Evolutionary conservation across 352 stramenopile species (phyloP), one percentile per base, ranked within the genome.

Genomic region (Elongisporangium anandrum): DNA sequence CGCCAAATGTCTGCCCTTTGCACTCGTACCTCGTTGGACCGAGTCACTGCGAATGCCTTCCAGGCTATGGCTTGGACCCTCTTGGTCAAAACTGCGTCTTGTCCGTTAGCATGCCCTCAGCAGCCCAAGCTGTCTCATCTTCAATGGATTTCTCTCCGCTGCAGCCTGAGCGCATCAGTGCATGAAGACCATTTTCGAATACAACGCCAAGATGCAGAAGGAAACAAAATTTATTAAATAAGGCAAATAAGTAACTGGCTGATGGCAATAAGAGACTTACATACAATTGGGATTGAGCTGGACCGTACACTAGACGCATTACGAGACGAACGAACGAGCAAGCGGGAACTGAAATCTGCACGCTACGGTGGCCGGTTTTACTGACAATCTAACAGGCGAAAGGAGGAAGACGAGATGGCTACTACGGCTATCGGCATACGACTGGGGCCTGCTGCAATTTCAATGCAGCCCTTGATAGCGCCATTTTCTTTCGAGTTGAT

Each of bases 31-130:
- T 64, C 9, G 63, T 62, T 17, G 60, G 20, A 15, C 49, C 77
- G 4, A 76, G 73, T 1, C 54, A 75, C 13, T 87, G 77, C 53
- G 77, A 82, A 57, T 85, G 77, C 49, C 57, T 74, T 9, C 56
- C 45, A 12, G 75, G 70, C 2, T 89, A 75, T 51, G 65, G 74
- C 21, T 47, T 68, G 3, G 79, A 75, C 26, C 26, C 50, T 21
- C 19, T 56, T 21, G 70, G 57, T 4, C 66, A 50, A 17, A 57
- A 22, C 38, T 87, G 76, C n/a, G 70, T 85, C 6, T 64, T 74
- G 12, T 61, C 63, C 8, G 38, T 51, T 21, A 12, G 9, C 34
- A 34, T 56, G 56, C 38, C 55, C 9, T 34, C 20, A 20, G 38
- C 45, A 38, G 47, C 45, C 23, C 21, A 21, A 39, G 29, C 29